These are phyloP conservation scores for Phylloporus rhodoxanthus DNA, from an alignment of 768 basidiomycete species.

Conservation along the genomic window DNA sequence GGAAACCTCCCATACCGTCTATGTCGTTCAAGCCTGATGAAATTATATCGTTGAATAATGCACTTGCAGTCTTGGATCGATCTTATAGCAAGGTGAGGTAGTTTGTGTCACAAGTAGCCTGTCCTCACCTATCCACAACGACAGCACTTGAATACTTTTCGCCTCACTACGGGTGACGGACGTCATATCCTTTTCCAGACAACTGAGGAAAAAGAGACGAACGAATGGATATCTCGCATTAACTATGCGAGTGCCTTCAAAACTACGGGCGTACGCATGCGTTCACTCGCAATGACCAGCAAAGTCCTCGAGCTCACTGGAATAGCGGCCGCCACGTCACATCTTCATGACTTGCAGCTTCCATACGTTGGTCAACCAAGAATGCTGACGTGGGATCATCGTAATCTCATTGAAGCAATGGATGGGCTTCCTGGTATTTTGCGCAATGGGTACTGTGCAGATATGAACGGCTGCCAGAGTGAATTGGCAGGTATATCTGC, in stretches of 20 bases:
- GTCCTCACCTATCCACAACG: constrained; percentile 1
- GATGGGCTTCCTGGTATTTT: constrained; percentile 27
- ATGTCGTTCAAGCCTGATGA: constrained; percentile 75
- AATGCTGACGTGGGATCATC: constrained; percentile 38
- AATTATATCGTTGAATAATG: constrained; percentile 67
- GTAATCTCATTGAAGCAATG: constrained; percentile 36
- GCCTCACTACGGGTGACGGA: constrained; percentile 69
- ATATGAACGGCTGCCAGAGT: constrained; percentile 21
- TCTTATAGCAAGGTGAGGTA: constrained; percentile 66
- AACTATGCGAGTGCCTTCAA: constrained; percentile 95
- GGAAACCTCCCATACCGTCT: constrained; percentile 35
- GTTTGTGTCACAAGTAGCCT: not conserved
- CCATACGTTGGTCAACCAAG: constrained; percentile 21
- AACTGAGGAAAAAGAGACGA: constrained; percentile 61
- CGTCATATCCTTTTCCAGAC: constrained; percentile 82
- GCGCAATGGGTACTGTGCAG: constrained; percentile 22
- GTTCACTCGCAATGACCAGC: constrained; percentile 62
- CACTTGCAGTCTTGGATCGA: constrained; percentile 75
- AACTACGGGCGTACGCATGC: constrained; percentile 75
- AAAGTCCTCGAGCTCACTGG: constrained; percentile 74
- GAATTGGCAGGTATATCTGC: constrained; percentile 34
- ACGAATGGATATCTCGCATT: constrained; percentile 86
- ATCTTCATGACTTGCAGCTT: constrained; percentile 64
- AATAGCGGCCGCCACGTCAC: constrained; percentile 79
- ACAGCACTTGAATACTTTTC: constrained; percentile 64